These are phyloP conservation scores for Sporothrix luriei DNA, from an alignment of 2,329 filamentous ascomycete genomes.

Conservation along the genomic window DNA sequence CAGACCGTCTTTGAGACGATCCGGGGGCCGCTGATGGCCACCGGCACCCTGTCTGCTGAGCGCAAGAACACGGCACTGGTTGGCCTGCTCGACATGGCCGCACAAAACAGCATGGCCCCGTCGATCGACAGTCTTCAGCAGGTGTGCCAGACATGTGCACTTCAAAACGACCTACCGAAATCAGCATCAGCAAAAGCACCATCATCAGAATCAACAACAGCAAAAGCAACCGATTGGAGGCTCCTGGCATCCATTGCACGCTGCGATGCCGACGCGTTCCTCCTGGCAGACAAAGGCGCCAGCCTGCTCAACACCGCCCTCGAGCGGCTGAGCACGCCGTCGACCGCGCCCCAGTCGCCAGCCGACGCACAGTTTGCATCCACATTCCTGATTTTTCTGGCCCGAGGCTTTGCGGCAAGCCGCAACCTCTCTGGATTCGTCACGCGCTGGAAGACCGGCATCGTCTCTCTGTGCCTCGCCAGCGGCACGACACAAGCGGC, in stretches of 20 bases:
- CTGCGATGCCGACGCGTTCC: conserved; percentile 54
- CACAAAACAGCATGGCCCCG: conserved; percentile 41
- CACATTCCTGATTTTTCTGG: conserved; percentile 48
- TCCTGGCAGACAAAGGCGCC: conserved; percentile 45
- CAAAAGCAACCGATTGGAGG: conserved; percentile 51
- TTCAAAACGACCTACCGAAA: conserved; percentile 34
- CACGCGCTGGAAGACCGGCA: conserved; percentile 46
- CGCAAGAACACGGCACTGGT: conserved; percentile 37
- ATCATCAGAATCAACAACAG: no score
- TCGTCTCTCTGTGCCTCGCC: conserved; percentile 45
- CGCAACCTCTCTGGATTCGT: conserved; percentile 53
- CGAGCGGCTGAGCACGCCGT: conserved; percentile 39
- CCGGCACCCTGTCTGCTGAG: neutral
- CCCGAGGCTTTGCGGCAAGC: conserved; percentile 49
- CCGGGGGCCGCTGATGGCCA: conserved; percentile 39
- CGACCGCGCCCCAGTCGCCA: conserved; percentile 29
- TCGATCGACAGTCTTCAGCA: conserved; percentile 48
- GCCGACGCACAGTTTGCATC: conserved; percentile 36
- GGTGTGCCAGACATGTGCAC: conserved; percentile 50
- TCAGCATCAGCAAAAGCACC: conserved; percentile 32
- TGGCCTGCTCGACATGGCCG: conserved; percentile 43
- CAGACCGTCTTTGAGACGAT: conserved; percentile 45
- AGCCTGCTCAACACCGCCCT: conserved; percentile 49
- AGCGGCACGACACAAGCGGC: conserved; percentile 28
- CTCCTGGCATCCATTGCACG: conserved; percentile 48